phyloP scores from a whole-genome alignment of 257 asterid species.

The Fraxinus cuspidata region DNA sequence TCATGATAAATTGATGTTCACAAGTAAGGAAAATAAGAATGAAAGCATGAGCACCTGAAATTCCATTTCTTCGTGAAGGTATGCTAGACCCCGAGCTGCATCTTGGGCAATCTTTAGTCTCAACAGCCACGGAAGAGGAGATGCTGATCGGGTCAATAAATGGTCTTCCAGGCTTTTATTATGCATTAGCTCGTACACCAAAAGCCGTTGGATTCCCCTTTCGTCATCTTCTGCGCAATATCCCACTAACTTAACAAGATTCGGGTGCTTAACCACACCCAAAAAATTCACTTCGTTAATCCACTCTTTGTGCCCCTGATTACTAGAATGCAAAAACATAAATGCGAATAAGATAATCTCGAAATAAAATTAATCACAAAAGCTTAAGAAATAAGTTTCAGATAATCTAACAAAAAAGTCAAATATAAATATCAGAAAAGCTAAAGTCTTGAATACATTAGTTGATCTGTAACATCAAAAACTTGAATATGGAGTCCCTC shows the following conservation, averaged over 20 bases:
- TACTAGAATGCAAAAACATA: constrained; percentile 58
- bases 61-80: constrained; percentile 97
- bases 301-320: constrained; percentile 99
- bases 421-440: neutral
- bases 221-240: constrained; percentile 96
- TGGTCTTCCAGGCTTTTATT: constrained; percentile 94
- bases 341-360: constrained; percentile 27
- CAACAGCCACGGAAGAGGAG: constrained; percentile 71
- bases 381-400: neutral
- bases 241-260: constrained; percentile 86
- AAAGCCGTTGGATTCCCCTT: constrained; percentile 89
- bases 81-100: constrained; percentile 91
- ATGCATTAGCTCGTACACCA: constrained; percentile 85
- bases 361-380: neutral
- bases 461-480: constrained; percentile 8
- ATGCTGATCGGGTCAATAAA: constrained; percentile 54
- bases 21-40: neutral
- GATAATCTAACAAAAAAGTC: neutral
- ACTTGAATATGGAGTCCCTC: neutral
- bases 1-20: neutral
- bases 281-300: constrained; percentile 80
- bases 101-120: constrained; percentile 84
- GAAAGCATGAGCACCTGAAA: constrained; percentile 63
- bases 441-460: neutral
- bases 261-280: constrained; percentile 84